Base-by-base conservation (phyloP, 2,329 filamentous ascomycete species). In the Talaromyces atroroseus region DNA sequence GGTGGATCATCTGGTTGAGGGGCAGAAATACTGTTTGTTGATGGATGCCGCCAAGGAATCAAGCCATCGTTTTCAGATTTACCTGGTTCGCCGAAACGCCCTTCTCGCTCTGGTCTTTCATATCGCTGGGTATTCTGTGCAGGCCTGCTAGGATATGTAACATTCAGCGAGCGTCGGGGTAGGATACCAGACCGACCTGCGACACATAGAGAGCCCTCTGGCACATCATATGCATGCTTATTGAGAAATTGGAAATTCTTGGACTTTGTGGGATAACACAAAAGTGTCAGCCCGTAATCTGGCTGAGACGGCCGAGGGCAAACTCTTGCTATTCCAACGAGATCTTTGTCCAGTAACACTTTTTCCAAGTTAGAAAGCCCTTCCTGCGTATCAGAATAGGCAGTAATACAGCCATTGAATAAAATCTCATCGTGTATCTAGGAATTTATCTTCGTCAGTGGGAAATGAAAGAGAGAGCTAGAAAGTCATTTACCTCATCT, bases 371-470 rank as follows among this genome's bases (percentile, higher is more conserved):
- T 54, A 40, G 63, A 64, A 11, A 75, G 44, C 2, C 52, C 52
- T 10, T 59, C 24, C 32, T 67, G 62, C 3, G 66, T 71, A 46
- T 74, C 68, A 16, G 63, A 45, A 56, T 65, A 76, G 0, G 68
- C 67, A 54, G 70, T 62, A 24, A 73, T 59, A 65, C 68, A 74
- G 36, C 67, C 68, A 52, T 65, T 70, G 38, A 62, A 62, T 49
- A 52, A 59, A 29, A 58, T 60, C 3, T 32, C 14, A 46, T 67
- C 65, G 10, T 42, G 18, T 12, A 24, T 50, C 57, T 61, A 45
- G 10, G 20, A 44, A 38, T 32, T 38, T 21, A 36, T 24, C 7
- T 50, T 5, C 24, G 34, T 63, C 26, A 60, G 53, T 18, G 29
- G n/a, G 23, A 2, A 32, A 16, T 45, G 26, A 8, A 29, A 3